Conservation (phyloP, 2,329 filamentous ascomycete species). For the Fusarium torreyae region DNA sequence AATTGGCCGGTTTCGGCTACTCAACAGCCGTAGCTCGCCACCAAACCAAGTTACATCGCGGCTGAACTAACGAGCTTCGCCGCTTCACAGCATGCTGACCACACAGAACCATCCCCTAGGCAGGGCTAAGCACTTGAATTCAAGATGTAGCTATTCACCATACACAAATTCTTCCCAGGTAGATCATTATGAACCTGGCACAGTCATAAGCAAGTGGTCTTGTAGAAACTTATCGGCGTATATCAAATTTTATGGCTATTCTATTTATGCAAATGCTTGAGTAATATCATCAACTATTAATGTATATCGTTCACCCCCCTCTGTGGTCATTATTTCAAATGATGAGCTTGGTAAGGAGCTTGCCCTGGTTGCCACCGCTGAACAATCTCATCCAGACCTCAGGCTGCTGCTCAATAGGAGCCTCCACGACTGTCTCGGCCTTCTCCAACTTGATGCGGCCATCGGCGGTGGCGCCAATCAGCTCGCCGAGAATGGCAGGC, state of each 20-base stretch:
- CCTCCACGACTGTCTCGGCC: slow-evolving; percentile 48
- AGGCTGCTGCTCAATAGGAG: slow-evolving; percentile 48
- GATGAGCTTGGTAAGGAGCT: slow-evolving; percentile 50
- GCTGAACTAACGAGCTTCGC: too few relatives aligned
- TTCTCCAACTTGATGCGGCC: slow-evolving; percentile 48
- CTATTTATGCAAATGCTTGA: slow-evolving; percentile 6
- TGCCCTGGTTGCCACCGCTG: slow-evolving; percentile 49
- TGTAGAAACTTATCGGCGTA: too few relatives aligned
- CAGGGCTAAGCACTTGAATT: too few relatives aligned
- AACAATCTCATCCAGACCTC: slow-evolving; percentile 50
- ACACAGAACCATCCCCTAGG: too few relatives aligned
- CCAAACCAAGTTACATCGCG: too few relatives aligned
- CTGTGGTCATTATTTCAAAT: slow-evolving; percentile 13
- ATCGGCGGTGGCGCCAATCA: slow-evolving; percentile 50
- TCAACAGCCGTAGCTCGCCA: too few relatives aligned
- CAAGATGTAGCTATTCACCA: too few relatives aligned
- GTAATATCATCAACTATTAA: slow-evolving; percentile 5
- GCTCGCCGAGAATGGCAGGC: slow-evolving; percentile 46
- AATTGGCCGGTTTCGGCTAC: too few relatives aligned
- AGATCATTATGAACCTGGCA: too few relatives aligned
- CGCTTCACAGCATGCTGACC: too few relatives aligned
- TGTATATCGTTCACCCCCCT: neutral
- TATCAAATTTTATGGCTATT: neutral
- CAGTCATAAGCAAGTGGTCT: too few relatives aligned
- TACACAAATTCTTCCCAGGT: too few relatives aligned